Percentiles rank a stretch among this genome's conserved stretches.
Evolutionary conservation across 2,329 filamentous ascomycete genomes (phyloP).

Genomic region (Aspergillus amoenus): DNA sequence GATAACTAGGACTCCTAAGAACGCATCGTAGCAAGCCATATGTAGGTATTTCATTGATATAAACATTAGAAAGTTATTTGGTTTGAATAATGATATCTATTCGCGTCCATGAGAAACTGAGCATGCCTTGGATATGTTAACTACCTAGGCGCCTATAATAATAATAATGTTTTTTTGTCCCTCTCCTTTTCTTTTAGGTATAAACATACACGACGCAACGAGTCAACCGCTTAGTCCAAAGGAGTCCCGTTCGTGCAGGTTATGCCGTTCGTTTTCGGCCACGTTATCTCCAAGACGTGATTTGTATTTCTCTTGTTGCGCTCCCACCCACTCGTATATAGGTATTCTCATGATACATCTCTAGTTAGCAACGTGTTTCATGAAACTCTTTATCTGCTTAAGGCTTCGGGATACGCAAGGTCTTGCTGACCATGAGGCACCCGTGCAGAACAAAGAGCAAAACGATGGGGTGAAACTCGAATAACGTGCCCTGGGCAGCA

Average conservation of each 20-base stretch:
- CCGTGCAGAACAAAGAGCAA: conserved; percentile 83
- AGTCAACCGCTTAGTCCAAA: background rate
- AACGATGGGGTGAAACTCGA: conserved; percentile 84
- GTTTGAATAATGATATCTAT: background rate
- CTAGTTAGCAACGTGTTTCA: conserved; percentile 17
- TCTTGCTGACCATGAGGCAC: conserved; percentile 93
- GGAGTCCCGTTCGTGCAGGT: conserved; percentile 3
- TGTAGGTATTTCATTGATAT: background rate
- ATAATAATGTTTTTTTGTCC: background rate
- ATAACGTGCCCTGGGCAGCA: conserved; percentile 61
- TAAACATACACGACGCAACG: conserved; percentile 3
- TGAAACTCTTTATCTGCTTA: conserved; percentile 26
- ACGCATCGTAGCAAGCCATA: background rate
- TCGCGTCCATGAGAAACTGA: background rate
- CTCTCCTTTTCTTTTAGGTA: background rate
- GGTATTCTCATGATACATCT: conserved; percentile 16
- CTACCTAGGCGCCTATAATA: background rate
- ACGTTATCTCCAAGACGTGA: conserved; percentile 17
- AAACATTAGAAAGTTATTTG: background rate
- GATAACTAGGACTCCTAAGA: background rate
- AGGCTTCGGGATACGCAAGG: conserved; percentile 89
- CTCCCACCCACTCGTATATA: conserved; percentile 18
- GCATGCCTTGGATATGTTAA: background rate
- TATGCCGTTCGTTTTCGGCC: conserved; percentile 15
- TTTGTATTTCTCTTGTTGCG: conserved; percentile 10